Conservation (phyloP, 2,329 filamentous ascomycete genomes). For the Penicillium sp. region DNA sequence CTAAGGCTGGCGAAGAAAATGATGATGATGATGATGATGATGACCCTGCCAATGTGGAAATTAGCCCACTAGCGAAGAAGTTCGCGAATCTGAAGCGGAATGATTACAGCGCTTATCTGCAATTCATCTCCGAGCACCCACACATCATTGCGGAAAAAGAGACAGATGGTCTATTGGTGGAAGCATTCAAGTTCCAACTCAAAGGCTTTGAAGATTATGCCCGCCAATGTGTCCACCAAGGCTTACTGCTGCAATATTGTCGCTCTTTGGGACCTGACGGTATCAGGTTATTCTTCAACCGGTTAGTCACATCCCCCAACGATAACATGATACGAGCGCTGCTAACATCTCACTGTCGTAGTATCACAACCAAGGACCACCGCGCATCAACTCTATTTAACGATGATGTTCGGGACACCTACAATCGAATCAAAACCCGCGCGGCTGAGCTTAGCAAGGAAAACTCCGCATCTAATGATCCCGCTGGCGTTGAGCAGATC, state of each 20-base stretch:
- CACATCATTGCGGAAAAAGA: conserved; percentile 75
- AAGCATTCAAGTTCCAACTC: conserved; percentile 85
- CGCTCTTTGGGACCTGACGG: conserved; percentile 81
- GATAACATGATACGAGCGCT: neutral
- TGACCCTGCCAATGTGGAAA: conserved; percentile 68
- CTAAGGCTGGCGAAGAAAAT: conserved; percentile 51
- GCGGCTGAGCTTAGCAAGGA: conserved; percentile 66
- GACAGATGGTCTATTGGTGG: conserved; percentile 81
- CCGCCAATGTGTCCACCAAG: conserved; percentile 86
- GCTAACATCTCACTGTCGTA: conserved; percentile 20
- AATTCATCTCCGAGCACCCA: conserved; percentile 74
- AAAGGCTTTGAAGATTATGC: conserved; percentile 55
- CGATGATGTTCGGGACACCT: conserved; percentile 88
- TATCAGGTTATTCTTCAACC: conserved; percentile 89
- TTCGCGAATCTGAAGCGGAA: conserved; percentile 73
- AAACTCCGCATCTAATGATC: conserved; percentile 46
- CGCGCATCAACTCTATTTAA: conserved; percentile 85
- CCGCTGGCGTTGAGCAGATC: conserved; percentile 81
- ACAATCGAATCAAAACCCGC: conserved; percentile 70
- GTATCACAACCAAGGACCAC: conserved; percentile 79
- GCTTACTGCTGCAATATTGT: conserved; percentile 88
- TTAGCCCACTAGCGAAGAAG: conserved; percentile 68
- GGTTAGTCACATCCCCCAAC: conserved; percentile 39
- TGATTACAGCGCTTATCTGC: conserved; percentile 66
- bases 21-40: conserved; percentile 47